A percentile compares a stretch with the other conserved stretches of the same genome.
Conservation (phyloP, 1,139 yeast genomes). For the Barnettozyma hawaiiensis region DNA sequence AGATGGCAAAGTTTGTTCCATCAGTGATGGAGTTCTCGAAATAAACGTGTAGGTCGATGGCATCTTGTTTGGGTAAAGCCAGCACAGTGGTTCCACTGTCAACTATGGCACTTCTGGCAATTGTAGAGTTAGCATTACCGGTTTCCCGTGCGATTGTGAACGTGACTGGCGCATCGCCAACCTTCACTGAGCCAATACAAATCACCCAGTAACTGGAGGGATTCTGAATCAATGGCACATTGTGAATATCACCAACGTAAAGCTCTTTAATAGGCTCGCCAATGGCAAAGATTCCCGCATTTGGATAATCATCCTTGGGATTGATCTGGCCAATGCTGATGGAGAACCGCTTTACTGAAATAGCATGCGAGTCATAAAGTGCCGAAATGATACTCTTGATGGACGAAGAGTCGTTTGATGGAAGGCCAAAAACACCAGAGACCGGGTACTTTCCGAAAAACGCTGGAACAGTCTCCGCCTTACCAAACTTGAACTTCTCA, state of each 20-base stretch:
- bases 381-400: slow-evolving; percentile 38
- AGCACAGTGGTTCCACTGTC: slow-evolving; percentile 68
- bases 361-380: slow-evolving; percentile 33
- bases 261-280: slow-evolving; percentile 39
- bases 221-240: slow-evolving; percentile 37
- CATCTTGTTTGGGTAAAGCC: slow-evolving; percentile 53
- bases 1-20: slow-evolving; percentile 54
- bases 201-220: slow-evolving; percentile 49
- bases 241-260: slow-evolving; percentile 40
- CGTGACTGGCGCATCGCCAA: slow-evolving; percentile 31
- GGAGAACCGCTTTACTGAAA: slow-evolving; percentile 36
- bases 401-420: slow-evolving; percentile 33
- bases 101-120: slow-evolving; percentile 42
- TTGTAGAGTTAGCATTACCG: slow-evolving; percentile 18
- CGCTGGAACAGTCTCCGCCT: slow-evolving; percentile 47
- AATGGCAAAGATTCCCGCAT: slow-evolving; percentile 41
- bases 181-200: slow-evolving; percentile 34
- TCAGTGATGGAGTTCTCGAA: slow-evolving; percentile 48
- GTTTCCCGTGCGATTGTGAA: slow-evolving; percentile 28
- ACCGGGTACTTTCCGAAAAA: slow-evolving; percentile 48
- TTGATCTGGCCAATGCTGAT: slow-evolving; percentile 37
- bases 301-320: slow-evolving; percentile 25
- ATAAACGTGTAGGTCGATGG: slow-evolving; percentile 45
- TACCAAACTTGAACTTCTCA: slow-evolving; percentile 44
- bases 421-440: slow-evolving; percentile 59